Evolutionary conservation across 2,329 filamentous ascomycete genomes (phyloP).

Genomic region (Botrytis galanthina): DNA sequence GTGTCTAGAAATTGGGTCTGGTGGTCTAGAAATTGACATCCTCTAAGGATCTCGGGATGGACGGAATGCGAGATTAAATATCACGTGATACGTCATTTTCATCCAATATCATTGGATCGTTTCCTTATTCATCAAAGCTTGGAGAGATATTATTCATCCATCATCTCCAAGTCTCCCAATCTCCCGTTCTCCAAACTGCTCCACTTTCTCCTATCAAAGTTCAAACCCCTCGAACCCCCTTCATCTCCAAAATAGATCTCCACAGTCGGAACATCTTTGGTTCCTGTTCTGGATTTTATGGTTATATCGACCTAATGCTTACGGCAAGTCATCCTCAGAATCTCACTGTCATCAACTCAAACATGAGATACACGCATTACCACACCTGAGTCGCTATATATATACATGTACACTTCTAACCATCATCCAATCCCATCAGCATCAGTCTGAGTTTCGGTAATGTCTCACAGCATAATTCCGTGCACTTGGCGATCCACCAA

Average conservation of each 20-base stretch:
- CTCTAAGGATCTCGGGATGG: not conserved
- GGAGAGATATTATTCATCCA: not conserved
- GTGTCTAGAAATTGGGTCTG: not conserved
- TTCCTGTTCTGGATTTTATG: not conserved
- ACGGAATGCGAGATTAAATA: not conserved
- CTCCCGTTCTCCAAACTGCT: not conserved
- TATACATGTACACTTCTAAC: not conserved
- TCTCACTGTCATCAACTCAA: not conserved
- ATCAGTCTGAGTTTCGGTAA: conserved; percentile 4
- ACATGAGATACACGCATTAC: not conserved
- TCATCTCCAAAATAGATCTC: not conserved
- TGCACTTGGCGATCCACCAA: conserved; percentile 21
- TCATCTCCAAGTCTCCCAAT: not conserved
- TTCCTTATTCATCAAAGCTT: not conserved
- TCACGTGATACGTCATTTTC: not conserved
- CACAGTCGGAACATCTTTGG: not conserved
- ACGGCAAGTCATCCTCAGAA: not conserved
- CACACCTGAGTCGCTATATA: not conserved
- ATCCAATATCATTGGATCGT: not conserved
- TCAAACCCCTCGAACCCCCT: not conserved
- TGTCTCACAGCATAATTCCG: conserved; percentile 19
- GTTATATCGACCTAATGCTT: not conserved
- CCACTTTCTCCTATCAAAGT: conserved; percentile 6
- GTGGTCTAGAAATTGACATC: not conserved
- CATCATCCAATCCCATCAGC: not conserved